Evolutionary conservation across 2,329 filamentous ascomycete genomes (phyloP).

Genomic region (Aureobasidium sp.): DNA sequence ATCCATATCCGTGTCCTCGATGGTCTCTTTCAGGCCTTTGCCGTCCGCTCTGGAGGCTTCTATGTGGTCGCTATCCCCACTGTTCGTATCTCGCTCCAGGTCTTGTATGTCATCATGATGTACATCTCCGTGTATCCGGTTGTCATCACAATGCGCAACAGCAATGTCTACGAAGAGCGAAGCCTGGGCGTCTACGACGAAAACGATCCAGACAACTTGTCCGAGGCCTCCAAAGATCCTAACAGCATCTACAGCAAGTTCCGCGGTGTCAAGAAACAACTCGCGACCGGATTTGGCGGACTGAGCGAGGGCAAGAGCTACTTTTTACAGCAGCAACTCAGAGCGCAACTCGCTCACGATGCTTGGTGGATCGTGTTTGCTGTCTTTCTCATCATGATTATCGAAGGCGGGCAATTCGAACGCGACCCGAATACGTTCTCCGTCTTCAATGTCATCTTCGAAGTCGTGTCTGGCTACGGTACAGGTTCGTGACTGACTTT

Average conservation of each 20-base stretch:
- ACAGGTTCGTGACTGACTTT: not conserved
- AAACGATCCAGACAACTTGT: constrained; percentile 14
- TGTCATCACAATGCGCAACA: constrained; percentile 54
- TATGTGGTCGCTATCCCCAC: constrained; percentile 41
- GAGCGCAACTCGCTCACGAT: constrained; percentile 43
- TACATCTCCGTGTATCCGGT: constrained; percentile 57
- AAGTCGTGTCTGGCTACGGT: constrained; percentile 36
- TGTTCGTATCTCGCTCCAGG: constrained; percentile 50
- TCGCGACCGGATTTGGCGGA: constrained; percentile 5
- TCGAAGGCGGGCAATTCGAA: constrained; percentile 34
- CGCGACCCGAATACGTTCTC: constrained; percentile 31
- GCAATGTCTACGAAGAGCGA: constrained; percentile 56
- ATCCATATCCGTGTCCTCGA: constrained; percentile 45
- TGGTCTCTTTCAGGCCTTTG: constrained; percentile 53
- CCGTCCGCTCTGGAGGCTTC: constrained; percentile 43
- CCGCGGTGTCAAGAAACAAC: constrained; percentile 3
- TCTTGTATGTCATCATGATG: constrained; percentile 59
- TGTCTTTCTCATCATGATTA: constrained; percentile 41
- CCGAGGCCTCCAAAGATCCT: not conserved
- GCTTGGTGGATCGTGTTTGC: constrained; percentile 40
- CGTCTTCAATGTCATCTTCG: constrained; percentile 42
- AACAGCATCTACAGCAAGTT: constrained; percentile 8
- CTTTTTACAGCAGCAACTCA: constrained; percentile 38
- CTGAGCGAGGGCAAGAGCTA: constrained; percentile 26
- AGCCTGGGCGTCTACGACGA: constrained; percentile 52